Evolutionary conservation across 2,329 filamentous ascomycete species (phyloP).

Genomic region (Thelonectria rubi): DNA sequence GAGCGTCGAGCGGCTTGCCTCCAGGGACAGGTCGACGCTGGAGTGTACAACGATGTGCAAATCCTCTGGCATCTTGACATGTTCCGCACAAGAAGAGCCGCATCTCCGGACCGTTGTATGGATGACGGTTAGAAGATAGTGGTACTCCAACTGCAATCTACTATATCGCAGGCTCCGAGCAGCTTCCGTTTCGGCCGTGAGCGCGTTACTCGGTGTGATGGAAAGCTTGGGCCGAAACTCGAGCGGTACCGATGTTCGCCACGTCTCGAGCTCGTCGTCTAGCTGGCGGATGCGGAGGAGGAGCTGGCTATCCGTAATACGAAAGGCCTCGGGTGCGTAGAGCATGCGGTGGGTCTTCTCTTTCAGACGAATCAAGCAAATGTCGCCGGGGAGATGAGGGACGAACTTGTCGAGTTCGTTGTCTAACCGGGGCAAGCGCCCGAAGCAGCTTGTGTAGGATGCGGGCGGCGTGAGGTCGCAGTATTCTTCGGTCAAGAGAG

Average conservation of each 20-base stretch:
- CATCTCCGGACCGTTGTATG: constrained; percentile 63
- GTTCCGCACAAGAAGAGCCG: constrained; percentile 23
- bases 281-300: constrained; percentile 41
- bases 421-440: background rate
- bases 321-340: constrained; percentile 33
- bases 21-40: constrained; percentile 60
- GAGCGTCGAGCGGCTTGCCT: constrained; percentile 63
- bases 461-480: constrained; percentile 60
- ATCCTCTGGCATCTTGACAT: constrained; percentile 38
- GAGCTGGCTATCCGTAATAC: constrained; percentile 37
- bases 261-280: constrained; percentile 46
- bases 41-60: constrained; percentile 58
- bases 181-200: constrained; percentile 35
- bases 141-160: constrained; percentile 63
- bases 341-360: constrained; percentile 34
- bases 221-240: constrained; percentile 49
- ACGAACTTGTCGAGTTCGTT: constrained; percentile 17
- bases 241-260: constrained; percentile 40
- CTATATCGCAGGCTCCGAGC: constrained; percentile 55
- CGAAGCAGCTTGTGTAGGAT: constrained; percentile 12
- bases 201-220: constrained; percentile 37
- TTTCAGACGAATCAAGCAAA: constrained; percentile 30
- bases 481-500: constrained; percentile 53
- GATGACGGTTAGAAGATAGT: constrained; percentile 62
- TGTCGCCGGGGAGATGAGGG: constrained; percentile 40